A percentile compares a stretch with the other conserved stretches of the same genome.
These are phyloP conservation scores for Neurospora pannonica DNA, from an alignment of 495 filamentous ascomycete genomes.

Conservation along the genomic window DNA sequence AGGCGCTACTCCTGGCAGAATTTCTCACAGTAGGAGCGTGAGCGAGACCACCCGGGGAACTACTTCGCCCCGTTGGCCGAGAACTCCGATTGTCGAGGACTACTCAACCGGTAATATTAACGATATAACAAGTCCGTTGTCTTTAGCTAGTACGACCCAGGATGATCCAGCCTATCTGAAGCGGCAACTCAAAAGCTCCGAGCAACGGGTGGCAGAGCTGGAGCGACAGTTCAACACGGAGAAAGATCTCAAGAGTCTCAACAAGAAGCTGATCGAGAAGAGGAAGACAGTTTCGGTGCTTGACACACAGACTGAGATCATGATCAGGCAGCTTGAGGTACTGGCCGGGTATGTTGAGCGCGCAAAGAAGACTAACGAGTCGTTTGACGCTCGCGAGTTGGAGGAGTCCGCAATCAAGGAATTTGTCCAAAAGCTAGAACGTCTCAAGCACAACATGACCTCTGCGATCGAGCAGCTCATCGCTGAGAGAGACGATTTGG, in stretches of 20 bases:
- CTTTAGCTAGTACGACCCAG: slow-evolving; percentile 38
- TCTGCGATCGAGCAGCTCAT: slow-evolving; percentile 77
- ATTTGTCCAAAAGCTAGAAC: slow-evolving; percentile 78
- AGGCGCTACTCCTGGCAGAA: slow-evolving; percentile 31
- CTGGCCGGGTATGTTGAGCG: slow-evolving; percentile 55
- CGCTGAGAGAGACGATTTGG: slow-evolving; percentile 66
- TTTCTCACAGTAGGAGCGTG: slow-evolving; percentile 42
- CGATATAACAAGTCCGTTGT: slow-evolving; percentile 68
- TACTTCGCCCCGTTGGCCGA: slow-evolving; percentile 55
- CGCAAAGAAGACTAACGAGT: slow-evolving; percentile 64
- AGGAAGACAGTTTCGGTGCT: slow-evolving; percentile 92
- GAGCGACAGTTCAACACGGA: slow-evolving; percentile 61
- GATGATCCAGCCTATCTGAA: slow-evolving; percentile 71
- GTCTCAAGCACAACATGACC: slow-evolving; percentile 69
- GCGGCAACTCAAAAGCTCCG: slow-evolving; percentile 68
- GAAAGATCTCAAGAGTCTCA: slow-evolving; percentile 73
- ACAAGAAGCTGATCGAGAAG: slow-evolving; percentile 84
- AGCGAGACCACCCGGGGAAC: slow-evolving; percentile 49
- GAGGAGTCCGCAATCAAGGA: slow-evolving; percentile 80
- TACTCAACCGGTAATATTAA: slow-evolving; percentile 32
- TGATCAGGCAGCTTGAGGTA: slow-evolving; percentile 82
- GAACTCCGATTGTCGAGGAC: slow-evolving; percentile 63
- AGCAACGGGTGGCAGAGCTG: slow-evolving; percentile 72
- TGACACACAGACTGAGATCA: slow-evolving; percentile 89
- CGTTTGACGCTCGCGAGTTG: slow-evolving; percentile 63